phyloP scores from a whole-genome alignment of 108 stramenopile genomes.

The Skeletonema potamos region DNA sequence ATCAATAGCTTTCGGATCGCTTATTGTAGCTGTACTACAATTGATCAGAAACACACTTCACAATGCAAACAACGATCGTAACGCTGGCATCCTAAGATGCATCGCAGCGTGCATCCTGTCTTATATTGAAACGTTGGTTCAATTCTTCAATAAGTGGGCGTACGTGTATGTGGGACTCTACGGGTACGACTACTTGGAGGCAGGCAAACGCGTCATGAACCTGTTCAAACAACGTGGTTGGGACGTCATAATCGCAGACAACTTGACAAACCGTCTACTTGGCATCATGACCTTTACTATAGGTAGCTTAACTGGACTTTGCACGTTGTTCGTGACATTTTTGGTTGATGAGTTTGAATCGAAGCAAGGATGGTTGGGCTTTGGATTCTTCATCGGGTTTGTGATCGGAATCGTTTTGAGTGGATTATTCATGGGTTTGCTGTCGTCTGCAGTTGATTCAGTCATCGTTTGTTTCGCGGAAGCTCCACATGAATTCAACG shows the following conservation, averaged over 20 bases:
- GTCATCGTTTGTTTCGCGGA: slow-evolving; percentile 86
- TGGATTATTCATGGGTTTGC: slow-evolving; percentile 32
- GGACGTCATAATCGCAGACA: slow-evolving; percentile 64
- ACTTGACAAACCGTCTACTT: slow-evolving; percentile 47
- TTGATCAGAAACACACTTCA: slow-evolving; percentile 46
- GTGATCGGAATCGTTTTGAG: slow-evolving; percentile 43
- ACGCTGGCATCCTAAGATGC: slow-evolving; percentile 20
- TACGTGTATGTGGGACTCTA: slow-evolving; percentile 65
- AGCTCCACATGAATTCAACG: slow-evolving; percentile 34
- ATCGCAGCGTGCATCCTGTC: slow-evolving; percentile 34
- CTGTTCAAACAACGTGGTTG: slow-evolving; percentile 69
- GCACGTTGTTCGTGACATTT: slow-evolving; percentile 21
- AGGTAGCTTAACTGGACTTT: slow-evolving; percentile 29
- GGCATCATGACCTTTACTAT: slow-evolving; percentile 23
- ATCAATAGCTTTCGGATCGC: slow-evolving; percentile 75
- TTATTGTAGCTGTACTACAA: slow-evolving; percentile 70
- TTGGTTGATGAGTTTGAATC: slow-evolving; percentile 25
- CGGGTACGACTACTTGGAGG: slow-evolving; percentile 68
- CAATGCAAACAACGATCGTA: slow-evolving; percentile 26
- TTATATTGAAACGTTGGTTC: slow-evolving; percentile 38
- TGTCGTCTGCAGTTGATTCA: slow-evolving; percentile 72
- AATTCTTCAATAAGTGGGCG: slow-evolving; percentile 83
- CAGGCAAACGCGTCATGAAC: slow-evolving; percentile 60
- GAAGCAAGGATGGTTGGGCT: slow-evolving; percentile 20
- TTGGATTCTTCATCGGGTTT: slow-evolving; percentile 33